A percentile compares a stretch with the other conserved stretches of the same genome.
Evolutionary conservation across 495 filamentous ascomycete genomes (phyloP).

Genomic region (Sabuloglossum arenarium): DNA sequence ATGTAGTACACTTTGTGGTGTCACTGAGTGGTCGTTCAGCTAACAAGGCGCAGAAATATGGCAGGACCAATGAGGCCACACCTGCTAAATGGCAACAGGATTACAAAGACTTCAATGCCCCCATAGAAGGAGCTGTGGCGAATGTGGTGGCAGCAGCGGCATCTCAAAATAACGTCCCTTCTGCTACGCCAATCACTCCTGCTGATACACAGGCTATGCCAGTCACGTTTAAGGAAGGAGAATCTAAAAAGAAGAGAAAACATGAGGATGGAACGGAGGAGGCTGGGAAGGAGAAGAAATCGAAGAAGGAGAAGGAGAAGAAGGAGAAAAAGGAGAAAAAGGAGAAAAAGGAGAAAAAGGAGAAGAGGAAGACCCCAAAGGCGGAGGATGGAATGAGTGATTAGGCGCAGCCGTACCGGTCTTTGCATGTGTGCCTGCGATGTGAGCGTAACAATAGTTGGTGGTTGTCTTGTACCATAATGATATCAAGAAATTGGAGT

Average conservation of each 20-base stretch:
- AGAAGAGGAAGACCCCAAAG: conserved; percentile 38
- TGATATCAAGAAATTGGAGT: not conserved
- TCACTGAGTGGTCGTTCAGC: not conserved
- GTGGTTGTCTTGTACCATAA: not conserved
- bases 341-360: conserved; percentile 37
- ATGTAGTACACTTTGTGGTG: not conserved
- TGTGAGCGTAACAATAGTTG: not conserved
- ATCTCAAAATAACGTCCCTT: conserved; percentile 6
- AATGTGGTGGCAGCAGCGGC: conserved; percentile 18
- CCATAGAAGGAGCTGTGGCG: conserved; percentile 13
- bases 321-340: conserved; percentile 27
- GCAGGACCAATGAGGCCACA: conserved; percentile 74
- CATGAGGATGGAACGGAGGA: conserved; percentile 64
- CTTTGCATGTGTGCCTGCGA: not conserved
- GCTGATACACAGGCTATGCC: not conserved
- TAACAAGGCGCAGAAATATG: conserved; percentile 47
- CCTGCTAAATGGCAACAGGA: conserved; percentile 74
- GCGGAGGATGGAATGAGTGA: conserved; percentile 15
- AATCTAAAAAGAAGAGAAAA: conserved; percentile 56
- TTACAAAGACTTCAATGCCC: conserved; percentile 69
- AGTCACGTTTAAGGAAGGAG: conserved; percentile 2
- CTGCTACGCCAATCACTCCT: not conserved
- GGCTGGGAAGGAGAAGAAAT: conserved; percentile 43
- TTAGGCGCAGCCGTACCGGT: not conserved
- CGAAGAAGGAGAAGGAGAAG: conserved; percentile 53